Evolutionary conservation across 352 stramenopile species (phyloP).

Genomic region (Globisporangium parvum): DNA sequence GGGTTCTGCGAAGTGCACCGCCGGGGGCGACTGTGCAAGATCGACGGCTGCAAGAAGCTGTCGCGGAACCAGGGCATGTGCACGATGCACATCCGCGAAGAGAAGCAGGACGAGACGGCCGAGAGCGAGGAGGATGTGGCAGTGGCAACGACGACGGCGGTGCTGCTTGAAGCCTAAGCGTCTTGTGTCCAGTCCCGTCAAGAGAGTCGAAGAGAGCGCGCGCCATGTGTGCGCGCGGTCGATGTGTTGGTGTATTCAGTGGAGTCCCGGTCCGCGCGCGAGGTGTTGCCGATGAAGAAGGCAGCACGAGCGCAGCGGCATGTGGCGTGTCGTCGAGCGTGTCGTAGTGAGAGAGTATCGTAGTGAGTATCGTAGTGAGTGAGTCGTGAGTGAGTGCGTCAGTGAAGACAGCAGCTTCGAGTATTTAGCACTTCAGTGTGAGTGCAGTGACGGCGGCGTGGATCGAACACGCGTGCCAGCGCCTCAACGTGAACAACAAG

Average conservation of each 20-base stretch:
- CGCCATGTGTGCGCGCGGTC: background rate
- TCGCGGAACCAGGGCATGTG: slow-evolving; percentile 85
- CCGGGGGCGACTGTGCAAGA: slow-evolving; percentile 70
- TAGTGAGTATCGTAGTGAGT: background rate
- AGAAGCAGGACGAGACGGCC: slow-evolving; percentile 47
- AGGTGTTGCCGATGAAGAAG: background rate
- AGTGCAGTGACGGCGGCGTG: background rate
- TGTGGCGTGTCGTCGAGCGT: background rate
- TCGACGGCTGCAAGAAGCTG: slow-evolving; percentile 85
- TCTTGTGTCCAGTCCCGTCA: background rate
- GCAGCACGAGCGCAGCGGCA: background rate
- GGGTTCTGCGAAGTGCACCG: slow-evolving; percentile 85
- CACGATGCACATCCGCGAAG: slow-evolving; percentile 86
- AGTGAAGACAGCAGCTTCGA: no score
- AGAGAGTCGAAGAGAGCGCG: no score
- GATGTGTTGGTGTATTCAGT: background rate
- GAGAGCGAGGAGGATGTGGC: slow-evolving; percentile 7
- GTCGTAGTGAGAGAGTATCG: background rate
- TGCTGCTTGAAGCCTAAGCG: background rate
- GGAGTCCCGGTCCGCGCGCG: background rate
- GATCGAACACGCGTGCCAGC: background rate
- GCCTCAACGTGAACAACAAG: background rate
- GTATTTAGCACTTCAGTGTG: no score
- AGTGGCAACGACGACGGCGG: background rate
- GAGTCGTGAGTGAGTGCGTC: background rate